A percentile compares a stretch with the other conserved stretches of the same genome.
Evolutionary conservation across 805 yeast genomes (phyloP).

Genomic region (Ogataea methylovora): DNA sequence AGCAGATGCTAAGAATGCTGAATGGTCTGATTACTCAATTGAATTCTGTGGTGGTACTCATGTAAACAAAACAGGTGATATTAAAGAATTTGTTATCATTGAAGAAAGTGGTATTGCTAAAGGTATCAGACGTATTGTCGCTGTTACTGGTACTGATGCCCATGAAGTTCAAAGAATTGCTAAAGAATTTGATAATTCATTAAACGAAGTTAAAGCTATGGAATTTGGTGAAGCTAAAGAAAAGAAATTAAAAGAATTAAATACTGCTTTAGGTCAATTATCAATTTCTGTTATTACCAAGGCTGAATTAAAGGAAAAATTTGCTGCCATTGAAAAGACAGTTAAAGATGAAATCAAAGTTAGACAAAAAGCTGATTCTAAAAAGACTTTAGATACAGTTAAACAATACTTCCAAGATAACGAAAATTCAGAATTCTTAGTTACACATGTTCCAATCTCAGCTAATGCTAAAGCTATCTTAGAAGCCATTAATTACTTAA

Average conservation of each 20-base stretch:
- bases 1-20: conserved; percentile 56
- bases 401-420: conserved; percentile 57
- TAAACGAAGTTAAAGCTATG: conserved; percentile 53
- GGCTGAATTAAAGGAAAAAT: conserved; percentile 64
- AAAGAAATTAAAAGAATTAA: conserved; percentile 70
- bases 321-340: conserved; percentile 72
- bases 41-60: conserved; percentile 99
- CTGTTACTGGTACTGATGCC: conserved; percentile 90
- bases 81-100: conserved; percentile 78
- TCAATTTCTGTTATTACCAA: conserved; percentile 78
- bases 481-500: conserved; percentile 81
- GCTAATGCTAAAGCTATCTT: conserved; percentile 91
- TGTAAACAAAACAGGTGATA: conserved; percentile 85
- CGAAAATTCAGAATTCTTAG: conserved; percentile 49
- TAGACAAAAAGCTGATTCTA: conserved; percentile 81
- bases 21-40: conserved; percentile 75
- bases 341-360: conserved; percentile 84
- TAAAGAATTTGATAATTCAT: conserved; percentile 52
- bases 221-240: conserved; percentile 76
- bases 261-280: conserved; percentile 77
- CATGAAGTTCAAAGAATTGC: conserved; percentile 85
- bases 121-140: conserved; percentile 97
- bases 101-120: conserved; percentile 98
- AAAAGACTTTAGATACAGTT: conserved; percentile 73
- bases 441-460: conserved; percentile 58